Evolutionary conservation across 2,329 filamentous ascomycete genomes (phyloP), one percentile per base, ranked within the genome.

Genomic region (Chaetomium sp.): DNA sequence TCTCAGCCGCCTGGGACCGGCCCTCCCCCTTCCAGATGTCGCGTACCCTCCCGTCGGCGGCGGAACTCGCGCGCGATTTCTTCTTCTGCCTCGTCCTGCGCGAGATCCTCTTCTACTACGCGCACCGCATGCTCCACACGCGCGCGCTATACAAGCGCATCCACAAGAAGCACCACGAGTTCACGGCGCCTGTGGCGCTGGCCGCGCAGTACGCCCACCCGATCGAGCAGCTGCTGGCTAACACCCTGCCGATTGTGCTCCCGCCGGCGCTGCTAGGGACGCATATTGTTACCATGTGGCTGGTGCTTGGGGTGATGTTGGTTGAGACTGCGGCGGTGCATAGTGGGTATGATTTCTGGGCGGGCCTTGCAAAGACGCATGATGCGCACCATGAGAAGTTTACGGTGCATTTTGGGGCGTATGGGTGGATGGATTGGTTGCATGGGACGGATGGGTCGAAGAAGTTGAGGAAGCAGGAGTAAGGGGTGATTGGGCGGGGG

Each of bases 381-480:
- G 80, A 84, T 67, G 65, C 75, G 35, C 80, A 84, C 61, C 80
- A 83, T 66, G 78, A 81, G 70, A 74, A 74, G 59, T 82, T 82
- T 61, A 73, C 75, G 54, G 67, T 80, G 11, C 75, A 81, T 59
- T 82, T 76, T 67, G 79, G 79, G 1, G 74, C 72, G 0, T 68
- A 81, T 59, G 78, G 77, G 1, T 61, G 77, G 50, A 64, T 82
- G 63, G 79, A 83, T 64, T 80, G 76, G 74, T n/a, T 80, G 9
- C 78, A 81, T 66, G 78, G 76, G 19, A 83, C 79, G 0, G 53
- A 59, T 40, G 54, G 41, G 42, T 52, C 19, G 10, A 53, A 35
- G 47, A 60, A 52, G 35, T 5, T 6, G 54, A 55, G 51, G 45
- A 34, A 35, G 35, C 42, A 11, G 19, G 36, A 32, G 34, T 9